These are phyloP conservation scores for Colletotrichum sp. DNA, from an alignment of 2,329 filamentous ascomycete species.

Conservation along the genomic window DNA sequence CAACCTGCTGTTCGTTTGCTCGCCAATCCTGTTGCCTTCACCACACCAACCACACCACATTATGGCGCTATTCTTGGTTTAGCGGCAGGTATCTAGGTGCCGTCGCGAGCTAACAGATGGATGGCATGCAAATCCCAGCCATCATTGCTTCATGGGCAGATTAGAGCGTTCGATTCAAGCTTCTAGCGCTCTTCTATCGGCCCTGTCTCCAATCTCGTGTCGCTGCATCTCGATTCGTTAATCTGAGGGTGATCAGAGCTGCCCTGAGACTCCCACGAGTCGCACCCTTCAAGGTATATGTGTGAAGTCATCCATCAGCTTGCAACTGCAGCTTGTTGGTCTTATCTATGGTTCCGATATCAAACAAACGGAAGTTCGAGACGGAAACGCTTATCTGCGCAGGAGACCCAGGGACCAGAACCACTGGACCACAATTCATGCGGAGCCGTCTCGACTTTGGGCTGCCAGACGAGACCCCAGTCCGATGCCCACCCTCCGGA, in stretches of 20 bases:
- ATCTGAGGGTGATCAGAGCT: neutral
- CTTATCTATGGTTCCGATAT: slow-evolving; percentile 8
- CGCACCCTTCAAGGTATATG: neutral
- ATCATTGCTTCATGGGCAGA: neutral
- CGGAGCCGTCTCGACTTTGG: neutral
- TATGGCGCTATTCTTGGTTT: neutral
- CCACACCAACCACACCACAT: neutral
- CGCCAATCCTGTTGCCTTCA: neutral
- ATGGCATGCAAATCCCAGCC: slow-evolving; percentile 2
- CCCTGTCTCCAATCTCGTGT: neutral
- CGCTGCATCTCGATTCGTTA: slow-evolving; percentile 1
- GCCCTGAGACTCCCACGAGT: slow-evolving; percentile 7
- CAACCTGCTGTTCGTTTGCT: neutral
- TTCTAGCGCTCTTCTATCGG: slow-evolving; percentile 15
- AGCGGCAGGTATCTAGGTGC: neutral
- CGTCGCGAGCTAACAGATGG: neutral
- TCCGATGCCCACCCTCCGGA: neutral
- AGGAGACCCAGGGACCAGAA: neutral
- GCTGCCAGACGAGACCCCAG: neutral
- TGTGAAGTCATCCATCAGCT: neutral
- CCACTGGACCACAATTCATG: neutral
- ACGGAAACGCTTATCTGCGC: slow-evolving; percentile 15
- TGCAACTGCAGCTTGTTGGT: neutral
- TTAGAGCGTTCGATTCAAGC: neutral
- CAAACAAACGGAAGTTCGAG: neutral